Evolutionary conservation across 768 basidiomycete genomes (phyloP), one percentile per base, ranked within the genome.

Genomic region (Macrolepiota albuminosa): DNA sequence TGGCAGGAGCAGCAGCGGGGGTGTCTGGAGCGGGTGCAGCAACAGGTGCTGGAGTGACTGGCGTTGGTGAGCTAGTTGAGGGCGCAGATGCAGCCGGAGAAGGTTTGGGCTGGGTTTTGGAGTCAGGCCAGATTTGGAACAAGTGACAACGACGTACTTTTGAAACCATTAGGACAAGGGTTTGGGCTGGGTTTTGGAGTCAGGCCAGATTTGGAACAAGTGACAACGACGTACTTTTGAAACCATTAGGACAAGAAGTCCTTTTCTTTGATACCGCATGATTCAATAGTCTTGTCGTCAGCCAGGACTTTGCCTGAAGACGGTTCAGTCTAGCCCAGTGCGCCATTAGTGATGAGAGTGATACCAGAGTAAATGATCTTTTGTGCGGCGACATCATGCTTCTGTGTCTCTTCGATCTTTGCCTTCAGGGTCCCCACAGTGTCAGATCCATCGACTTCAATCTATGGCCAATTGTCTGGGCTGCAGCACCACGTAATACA

Each of bases 231-330:
- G 54, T 63, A 95, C 95, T 86, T 97, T 98, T 54, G 94, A 85
- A 37, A 98, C 92, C 96, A 98, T 99, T 46, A 99, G 85, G n/a
- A 99, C 97, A 61, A 98, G 77, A 99, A 99, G 73, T 97, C 96
- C 78, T 97, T 98, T 75, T 98, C 96, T 77, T 97, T 95, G 80
- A 98, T 91, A 56, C 89, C 85, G 68, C 89, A 91, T 49, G 90
- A 88, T 66, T 83, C 90, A 39, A 99, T 83, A 2, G 89, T 89
- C 78, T 95, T 95, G 60, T 86, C 84, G 72, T 99, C 95, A 10
- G 84, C 70, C 24, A 98, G 81, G 50, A 99, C 89, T 80, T 96
- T 95, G 57, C 97, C 96, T 97, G 36, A 55, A 53, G 9, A 61
- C 43, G 18, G 45, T 43, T 53, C 10, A 54, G 54, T 14, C 48